Conservation (phyloP, 768 basidiomycete species). For the Pleurotus giganteus region DNA sequence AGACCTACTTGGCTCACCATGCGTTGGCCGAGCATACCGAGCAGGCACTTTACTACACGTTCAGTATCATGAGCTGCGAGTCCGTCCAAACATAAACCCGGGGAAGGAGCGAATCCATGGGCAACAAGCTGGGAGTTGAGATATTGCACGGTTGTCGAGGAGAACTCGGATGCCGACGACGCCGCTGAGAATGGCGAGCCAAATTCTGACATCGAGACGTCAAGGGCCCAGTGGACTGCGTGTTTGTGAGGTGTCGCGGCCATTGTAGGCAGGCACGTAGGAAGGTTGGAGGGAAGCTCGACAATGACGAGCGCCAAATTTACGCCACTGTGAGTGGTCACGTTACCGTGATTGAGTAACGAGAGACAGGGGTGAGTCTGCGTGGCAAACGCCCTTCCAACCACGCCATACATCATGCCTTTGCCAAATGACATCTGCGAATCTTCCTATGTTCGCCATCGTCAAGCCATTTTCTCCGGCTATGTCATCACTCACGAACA, state of each 20-base stretch:
- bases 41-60: conserved; percentile 67
- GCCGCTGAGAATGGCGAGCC: conserved; percentile 43
- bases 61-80: conserved; percentile 54
- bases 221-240: conserved; percentile 49
- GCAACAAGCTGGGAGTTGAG: conserved; percentile 81
- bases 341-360: too few species aligned
- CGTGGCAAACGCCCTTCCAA: too few species aligned
- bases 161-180: conserved; percentile 45
- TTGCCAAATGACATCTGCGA: too few species aligned
- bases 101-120: conserved; percentile 68
- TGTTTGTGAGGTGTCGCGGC: conserved; percentile 43
- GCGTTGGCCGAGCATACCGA: conserved; percentile 73
- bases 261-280: conserved; percentile 25
- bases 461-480: too few species aligned
- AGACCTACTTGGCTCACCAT: conserved; percentile 48
- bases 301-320: too few species aligned
- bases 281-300: too few species aligned
- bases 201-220: conserved; percentile 40
- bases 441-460: too few species aligned
- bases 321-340: too few species aligned
- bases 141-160: conserved; percentile 69
- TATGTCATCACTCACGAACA: too few species aligned
- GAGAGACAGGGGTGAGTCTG: too few species aligned
- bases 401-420: too few species aligned
- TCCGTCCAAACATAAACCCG: conserved; percentile 70